Base-by-base conservation (phyloP, 371 early-diverging fungal species). In the Mucor indicus region DNA sequence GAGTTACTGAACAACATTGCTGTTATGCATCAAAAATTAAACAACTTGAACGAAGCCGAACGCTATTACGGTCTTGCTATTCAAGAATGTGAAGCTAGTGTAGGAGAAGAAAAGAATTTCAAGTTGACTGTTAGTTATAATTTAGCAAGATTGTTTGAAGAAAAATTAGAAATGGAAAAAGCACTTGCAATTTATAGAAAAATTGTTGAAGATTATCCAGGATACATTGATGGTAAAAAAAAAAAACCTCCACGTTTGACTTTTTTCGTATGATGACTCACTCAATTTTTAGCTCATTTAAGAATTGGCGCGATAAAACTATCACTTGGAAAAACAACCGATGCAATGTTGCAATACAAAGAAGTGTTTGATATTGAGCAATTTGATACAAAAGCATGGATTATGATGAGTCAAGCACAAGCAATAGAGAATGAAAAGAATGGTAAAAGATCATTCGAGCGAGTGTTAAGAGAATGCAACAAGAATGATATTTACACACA, bases 1-100 rank as follows among this genome's bases (percentile, higher is more conserved):
- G 90, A 92, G 60, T 65, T 95, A 20, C 59, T 85, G 41, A 94
- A 91, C 57, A 94, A 93, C 51, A 72, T 93, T 41, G 95, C 84
- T 4, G 89, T 77, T 5, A 72, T 91, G 57, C 75, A 81, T 39
- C 89, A 89, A 23, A 57, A 65, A 43, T 58, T 74, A 9, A 77
- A 82, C 11, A 52, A 66, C 30, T 33, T 54, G 29, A 43, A 46
- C 8, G 55, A 70, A 3, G 71, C 73, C 4, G 69, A 66, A 39
- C 49, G 45, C 15, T 60, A 60, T 29, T 76, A 75, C 39, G 53
- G 63, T 11, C 47, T 61, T 11, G 75, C 71, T 4, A 54, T 77
- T 25, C 56, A 64, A 38, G 72, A 62, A 44, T 65, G 46, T 17
- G 69, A 74, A 25, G 24, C 30, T 8, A 41, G 47, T 8, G 31